A percentile compares a stretch with the other conserved stretches of the same genome.
These are phyloP conservation scores for Beauveria medogensis DNA, from an alignment of 2,329 filamentous ascomycete species.

Conservation along the genomic window DNA sequence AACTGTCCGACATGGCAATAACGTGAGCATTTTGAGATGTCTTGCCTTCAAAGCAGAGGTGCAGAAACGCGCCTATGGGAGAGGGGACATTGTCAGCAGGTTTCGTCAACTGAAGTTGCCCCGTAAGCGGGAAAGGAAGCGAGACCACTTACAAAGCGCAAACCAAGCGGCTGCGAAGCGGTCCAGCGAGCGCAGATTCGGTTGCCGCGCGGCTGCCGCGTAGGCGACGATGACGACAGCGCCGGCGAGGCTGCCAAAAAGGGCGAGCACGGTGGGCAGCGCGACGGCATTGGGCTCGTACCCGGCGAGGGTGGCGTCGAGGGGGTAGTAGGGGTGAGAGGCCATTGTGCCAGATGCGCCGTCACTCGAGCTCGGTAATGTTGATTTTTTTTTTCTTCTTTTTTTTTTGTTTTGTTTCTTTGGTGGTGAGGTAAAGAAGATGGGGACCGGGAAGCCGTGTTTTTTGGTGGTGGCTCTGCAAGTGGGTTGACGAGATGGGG, in stretches of 20 bases:
- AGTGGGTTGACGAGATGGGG: neutral
- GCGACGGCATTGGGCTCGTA: constrained; percentile 34
- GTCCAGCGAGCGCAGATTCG: constrained; percentile 22
- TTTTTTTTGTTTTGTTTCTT: neutral
- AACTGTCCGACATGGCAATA: too few relatives aligned
- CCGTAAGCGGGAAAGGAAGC: neutral
- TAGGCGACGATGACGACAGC: constrained; percentile 23
- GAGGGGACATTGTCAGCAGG: neutral
- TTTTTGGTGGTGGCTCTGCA: neutral
- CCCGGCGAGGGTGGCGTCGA: constrained; percentile 25
- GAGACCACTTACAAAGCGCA: constrained; percentile 37
- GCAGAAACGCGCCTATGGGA: constrained; percentile 53
- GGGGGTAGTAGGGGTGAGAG: constrained; percentile 38
- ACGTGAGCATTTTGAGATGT: neutral
- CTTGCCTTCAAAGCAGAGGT: constrained; percentile 73
- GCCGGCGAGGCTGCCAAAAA: constrained; percentile 28
- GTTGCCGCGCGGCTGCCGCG: constrained; percentile 23
- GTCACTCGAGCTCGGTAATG: too few relatives aligned
- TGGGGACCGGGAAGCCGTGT: neutral
- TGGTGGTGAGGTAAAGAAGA: neutral
- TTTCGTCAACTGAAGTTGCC: neutral
- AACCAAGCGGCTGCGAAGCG: constrained; percentile 45
- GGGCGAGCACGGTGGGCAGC: constrained; percentile 26
- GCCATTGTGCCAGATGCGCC: neutral
- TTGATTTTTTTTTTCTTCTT: neutral